A percentile compares a stretch with the other conserved stretches of the same genome.
These are phyloP conservation scores for Colletotrichum tanaceti DNA, from an alignment of 2,329 filamentous ascomycete species.

Conservation along the genomic window DNA sequence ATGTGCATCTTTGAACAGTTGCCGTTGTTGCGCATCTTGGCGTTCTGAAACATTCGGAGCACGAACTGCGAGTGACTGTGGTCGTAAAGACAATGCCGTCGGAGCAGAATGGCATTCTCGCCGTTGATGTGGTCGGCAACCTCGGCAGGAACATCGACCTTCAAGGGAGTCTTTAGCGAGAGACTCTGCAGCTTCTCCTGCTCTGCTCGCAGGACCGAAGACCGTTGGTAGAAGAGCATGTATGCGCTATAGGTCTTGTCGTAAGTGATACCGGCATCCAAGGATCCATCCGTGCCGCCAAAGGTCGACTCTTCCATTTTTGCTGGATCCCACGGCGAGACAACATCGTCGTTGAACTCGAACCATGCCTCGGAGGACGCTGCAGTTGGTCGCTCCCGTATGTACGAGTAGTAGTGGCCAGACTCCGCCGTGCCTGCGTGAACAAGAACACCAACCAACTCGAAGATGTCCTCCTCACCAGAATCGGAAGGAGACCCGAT, in stretches of 20 bases:
- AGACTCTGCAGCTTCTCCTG: conserved; percentile 58
- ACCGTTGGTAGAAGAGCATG: conserved; percentile 96
- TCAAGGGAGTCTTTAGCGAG: conserved; percentile 54
- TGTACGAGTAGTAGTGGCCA: conserved; percentile 97
- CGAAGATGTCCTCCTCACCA: conserved; percentile 79
- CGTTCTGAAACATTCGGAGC: conserved; percentile 67
- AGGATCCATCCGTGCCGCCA: conserved; percentile 72
- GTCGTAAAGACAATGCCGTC: conserved; percentile 84
- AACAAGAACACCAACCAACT: conserved; percentile 93
- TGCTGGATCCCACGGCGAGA: conserved; percentile 78
- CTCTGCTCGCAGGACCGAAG: conserved; percentile 70
- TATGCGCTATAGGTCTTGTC: conserved; percentile 89
- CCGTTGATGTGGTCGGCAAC: conserved; percentile 70
- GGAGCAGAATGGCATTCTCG: conserved; percentile 79
- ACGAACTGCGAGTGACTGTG: conserved; percentile 76
- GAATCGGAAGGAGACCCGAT: conserved; percentile 72
- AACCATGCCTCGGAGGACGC: conserved; percentile 73
- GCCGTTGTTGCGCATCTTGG: conserved; percentile 61
- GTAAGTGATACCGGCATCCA: conserved; percentile 61
- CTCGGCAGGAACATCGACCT: conserved; percentile 57
- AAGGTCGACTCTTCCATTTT: conserved; percentile 83
- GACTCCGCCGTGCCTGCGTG: conserved; percentile 93
- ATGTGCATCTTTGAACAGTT: conserved; percentile 55
- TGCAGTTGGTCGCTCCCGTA: conserved; percentile 78
- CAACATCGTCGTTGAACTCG: conserved; percentile 93